A percentile compares a stretch with the other conserved stretches of the same genome.
phyloP scores from a whole-genome alignment of 176 grass and related monocot genomes.

The Eremochloa ophiuroides region DNA sequence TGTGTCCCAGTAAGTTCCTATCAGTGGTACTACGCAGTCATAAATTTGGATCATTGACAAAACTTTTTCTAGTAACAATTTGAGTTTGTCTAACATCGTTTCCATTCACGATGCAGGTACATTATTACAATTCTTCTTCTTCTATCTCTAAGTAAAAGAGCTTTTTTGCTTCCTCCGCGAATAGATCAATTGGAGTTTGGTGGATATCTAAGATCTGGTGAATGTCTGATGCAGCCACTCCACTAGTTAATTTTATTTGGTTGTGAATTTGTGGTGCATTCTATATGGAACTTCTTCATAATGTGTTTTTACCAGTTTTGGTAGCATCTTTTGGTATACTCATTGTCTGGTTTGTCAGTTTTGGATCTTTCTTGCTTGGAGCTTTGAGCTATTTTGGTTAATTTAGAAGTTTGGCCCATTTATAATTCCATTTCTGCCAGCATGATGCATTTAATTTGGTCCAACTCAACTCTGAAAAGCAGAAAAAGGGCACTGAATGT shows the following conservation, averaged over 20 bases:
- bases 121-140: slow-evolving; percentile 74
- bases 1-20: slow-evolving; percentile 62
- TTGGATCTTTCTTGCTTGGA: not conserved
- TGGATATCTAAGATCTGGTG: slow-evolving; percentile 96
- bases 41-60: not conserved
- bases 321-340: slow-evolving; percentile 18
- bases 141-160: slow-evolving; percentile 74
- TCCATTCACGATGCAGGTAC: slow-evolving; percentile 42
- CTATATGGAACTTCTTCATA: not conserved
- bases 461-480: not conserved
- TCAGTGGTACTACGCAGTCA: not conserved
- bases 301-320: not conserved
- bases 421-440: slow-evolving; percentile 7
- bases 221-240: slow-evolving; percentile 5
- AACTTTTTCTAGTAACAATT: not conserved
- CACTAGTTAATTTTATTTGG: not conserved
- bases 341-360: slow-evolving; percentile 6
- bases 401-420: slow-evolving; percentile 3
- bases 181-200: slow-evolving; percentile 73
- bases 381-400: not conserved
- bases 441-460: slow-evolving; percentile 12
- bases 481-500: not conserved
- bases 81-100: slow-evolving; percentile 21
- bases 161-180: slow-evolving; percentile 75
- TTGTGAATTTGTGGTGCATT: not conserved